Conservation (phyloP, 116 monocot genomes). For the Papilionanthe hybrid region DNA sequence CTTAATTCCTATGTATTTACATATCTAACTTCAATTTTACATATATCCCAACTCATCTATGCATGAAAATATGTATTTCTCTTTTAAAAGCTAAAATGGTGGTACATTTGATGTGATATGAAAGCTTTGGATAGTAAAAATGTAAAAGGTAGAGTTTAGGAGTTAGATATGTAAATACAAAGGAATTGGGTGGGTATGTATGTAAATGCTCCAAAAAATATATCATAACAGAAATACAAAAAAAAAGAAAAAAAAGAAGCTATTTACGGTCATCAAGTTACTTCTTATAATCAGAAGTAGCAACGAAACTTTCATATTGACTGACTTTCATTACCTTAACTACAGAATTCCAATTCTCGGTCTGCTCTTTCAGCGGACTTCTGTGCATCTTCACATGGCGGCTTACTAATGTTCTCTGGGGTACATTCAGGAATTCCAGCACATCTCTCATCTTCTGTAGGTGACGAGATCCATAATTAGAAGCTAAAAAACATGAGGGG, state of each 20-base stretch:
- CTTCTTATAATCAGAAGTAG: conserved; percentile 30
- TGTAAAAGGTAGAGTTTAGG: no score
- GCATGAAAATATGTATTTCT: no score
- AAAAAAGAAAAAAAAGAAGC: neutral
- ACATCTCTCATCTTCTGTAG: conserved; percentile 68
- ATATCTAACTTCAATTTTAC: no score
- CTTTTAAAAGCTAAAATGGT: no score
- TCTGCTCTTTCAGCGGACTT: conserved; percentile 44
- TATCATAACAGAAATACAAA: neutral
- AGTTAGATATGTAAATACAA: no score
- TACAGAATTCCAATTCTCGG: conserved; percentile 70
- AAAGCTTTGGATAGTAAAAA: no score
- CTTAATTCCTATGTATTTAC: no score
- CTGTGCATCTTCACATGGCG: conserved; percentile 95
- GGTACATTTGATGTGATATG: no score
- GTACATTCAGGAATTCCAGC: conserved; percentile 62
- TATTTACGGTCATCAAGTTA: neutral
- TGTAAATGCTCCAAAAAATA: neutral
- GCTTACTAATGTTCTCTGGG: conserved; percentile 42
- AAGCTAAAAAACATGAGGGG: neutral
- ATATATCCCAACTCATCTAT: no score
- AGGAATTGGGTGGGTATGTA: no score
- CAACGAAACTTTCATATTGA: conserved; percentile 42
- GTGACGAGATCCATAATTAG: neutral
- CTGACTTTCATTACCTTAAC: conserved; percentile 52